phyloP scores from a whole-genome alignment of 805 yeast species.

The Monosporozyma unispora region DNA sequence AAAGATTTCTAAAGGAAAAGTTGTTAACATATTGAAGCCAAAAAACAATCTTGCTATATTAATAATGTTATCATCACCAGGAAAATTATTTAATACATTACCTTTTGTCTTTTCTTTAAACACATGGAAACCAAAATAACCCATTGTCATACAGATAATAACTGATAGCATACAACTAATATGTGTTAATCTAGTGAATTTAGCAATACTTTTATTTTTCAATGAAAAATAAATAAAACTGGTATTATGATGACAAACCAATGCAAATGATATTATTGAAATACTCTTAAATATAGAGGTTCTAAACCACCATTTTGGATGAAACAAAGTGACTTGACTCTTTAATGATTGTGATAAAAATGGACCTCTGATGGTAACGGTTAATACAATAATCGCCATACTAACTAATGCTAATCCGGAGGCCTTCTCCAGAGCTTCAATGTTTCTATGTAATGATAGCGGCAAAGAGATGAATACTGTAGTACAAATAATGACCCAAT shows the following conservation, averaged over 20 bases:
- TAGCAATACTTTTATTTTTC: slow-evolving; percentile 60
- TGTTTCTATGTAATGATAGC: slow-evolving; percentile 67
- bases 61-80: slow-evolving; percentile 59
- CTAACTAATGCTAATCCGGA: slow-evolving; percentile 78
- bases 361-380: slow-evolving; percentile 72
- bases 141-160: slow-evolving; percentile 69
- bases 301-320: slow-evolving; percentile 3
- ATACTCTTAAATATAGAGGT: slow-evolving; percentile 63
- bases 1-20: slow-evolving; percentile 83
- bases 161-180: slow-evolving; percentile 74
- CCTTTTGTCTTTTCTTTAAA: slow-evolving; percentile 79
- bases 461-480: slow-evolving; percentile 75
- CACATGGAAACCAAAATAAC: slow-evolving; percentile 63
- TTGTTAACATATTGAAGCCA: slow-evolving; percentile 87
- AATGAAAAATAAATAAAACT: slow-evolving; percentile 82
- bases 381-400: slow-evolving; percentile 67
- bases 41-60: slow-evolving; percentile 86
- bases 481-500: slow-evolving; percentile 59
- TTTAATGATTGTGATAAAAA: slow-evolving; percentile 38
- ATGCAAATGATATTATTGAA: slow-evolving; percentile 89
- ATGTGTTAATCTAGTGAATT: slow-evolving; percentile 74
- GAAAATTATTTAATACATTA: slow-evolving; percentile 80
- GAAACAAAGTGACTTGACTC: slow-evolving; percentile 28
- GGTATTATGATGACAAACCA: slow-evolving; percentile 93
- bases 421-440: slow-evolving; percentile 78